Percentiles rank a stretch among this genome's conserved stretches.
These are phyloP conservation scores for Castanea sativa DNA, from an alignment of 306 rosid genomes.

Conservation along the genomic window DNA sequence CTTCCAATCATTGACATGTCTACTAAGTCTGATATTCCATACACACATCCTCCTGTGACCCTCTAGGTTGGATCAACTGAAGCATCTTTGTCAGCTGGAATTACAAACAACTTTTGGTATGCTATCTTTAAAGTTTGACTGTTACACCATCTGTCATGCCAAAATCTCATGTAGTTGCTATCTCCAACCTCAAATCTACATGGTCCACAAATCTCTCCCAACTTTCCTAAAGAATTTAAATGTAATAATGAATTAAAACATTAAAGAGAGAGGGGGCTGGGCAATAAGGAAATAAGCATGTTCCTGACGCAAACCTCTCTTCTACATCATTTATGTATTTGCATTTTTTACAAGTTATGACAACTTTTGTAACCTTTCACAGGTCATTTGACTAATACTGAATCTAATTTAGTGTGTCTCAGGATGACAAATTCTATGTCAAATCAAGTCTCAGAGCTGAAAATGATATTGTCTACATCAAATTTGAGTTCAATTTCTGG, in stretches of 20 bases:
- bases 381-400: conserved; percentile 57
- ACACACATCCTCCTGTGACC: too few relatives aligned
- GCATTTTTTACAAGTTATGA: conserved; percentile 25
- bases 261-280: neutral
- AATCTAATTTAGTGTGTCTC: conserved; percentile 80
- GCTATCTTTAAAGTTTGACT: too few relatives aligned
- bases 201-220: too few relatives aligned
- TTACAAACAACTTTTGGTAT: too few relatives aligned
- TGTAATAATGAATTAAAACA: neutral
- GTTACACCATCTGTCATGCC: too few relatives aligned
- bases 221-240: too few relatives aligned
- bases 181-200: too few relatives aligned
- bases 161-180: too few relatives aligned
- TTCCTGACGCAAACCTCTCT: neutral
- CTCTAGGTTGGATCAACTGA: too few relatives aligned
- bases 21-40: too few relatives aligned
- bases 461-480: conserved; percentile 58
- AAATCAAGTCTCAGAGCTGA: conserved; percentile 83
- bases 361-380: conserved; percentile 26
- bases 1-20: too few relatives aligned
- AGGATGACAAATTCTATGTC: conserved; percentile 93
- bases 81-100: too few relatives aligned
- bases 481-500: conserved; percentile 61
- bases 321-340: conserved; percentile 12
- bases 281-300: neutral